phyloP scores from a whole-genome alignment of 1,284 basidiomycete species.

The Papiliotrema fonsecae region DNA sequence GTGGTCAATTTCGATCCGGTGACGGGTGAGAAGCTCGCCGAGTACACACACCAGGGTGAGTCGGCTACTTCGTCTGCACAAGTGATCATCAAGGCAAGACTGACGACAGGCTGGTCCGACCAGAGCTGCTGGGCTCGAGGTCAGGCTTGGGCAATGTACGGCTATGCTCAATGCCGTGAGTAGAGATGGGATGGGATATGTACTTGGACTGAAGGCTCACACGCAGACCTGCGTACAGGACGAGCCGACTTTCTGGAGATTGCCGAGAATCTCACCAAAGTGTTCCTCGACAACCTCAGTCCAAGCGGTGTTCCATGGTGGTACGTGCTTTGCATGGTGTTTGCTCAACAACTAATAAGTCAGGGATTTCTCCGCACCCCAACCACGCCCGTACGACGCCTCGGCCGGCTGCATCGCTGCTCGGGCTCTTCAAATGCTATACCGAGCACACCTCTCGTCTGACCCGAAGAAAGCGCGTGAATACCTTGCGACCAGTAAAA shows the following conservation, averaged over 20 bases:
- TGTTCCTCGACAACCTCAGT: conserved; percentile 27
- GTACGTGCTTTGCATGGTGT: conserved; percentile 12
- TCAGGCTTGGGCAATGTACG: conserved; percentile 41
- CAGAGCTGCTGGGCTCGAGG: conserved; percentile 36
- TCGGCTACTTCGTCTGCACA: too few species aligned
- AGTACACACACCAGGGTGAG: too few species aligned
- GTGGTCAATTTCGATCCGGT: conserved; percentile 34
- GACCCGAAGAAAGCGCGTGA: conserved; percentile 23
- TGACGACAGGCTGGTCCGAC: conserved; percentile 27
- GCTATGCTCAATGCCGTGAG: conserved; percentile 36
- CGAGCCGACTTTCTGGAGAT: conserved; percentile 31
- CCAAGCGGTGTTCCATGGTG: conserved; percentile 33
- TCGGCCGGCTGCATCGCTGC: conserved; percentile 34
- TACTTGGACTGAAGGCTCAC: neutral
- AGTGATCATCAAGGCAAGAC: neutral
- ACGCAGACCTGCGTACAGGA: conserved; percentile 31
- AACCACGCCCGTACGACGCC: conserved; percentile 34
- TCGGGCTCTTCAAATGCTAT: conserved; percentile 31
- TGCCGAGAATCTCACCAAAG: conserved; percentile 26
- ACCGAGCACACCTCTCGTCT: conserved; percentile 15
- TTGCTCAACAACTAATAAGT: neutral
- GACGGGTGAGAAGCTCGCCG: conserved; percentile 14
- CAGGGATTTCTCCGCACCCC: conserved; percentile 40
- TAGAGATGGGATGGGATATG: neutral
- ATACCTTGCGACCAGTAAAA: conserved; percentile 28